Percentiles rank a stretch among this genome's conserved stretches.
Conservation (phyloP, 768 basidiomycete genomes). For the Polyporus arcularius region DNA sequence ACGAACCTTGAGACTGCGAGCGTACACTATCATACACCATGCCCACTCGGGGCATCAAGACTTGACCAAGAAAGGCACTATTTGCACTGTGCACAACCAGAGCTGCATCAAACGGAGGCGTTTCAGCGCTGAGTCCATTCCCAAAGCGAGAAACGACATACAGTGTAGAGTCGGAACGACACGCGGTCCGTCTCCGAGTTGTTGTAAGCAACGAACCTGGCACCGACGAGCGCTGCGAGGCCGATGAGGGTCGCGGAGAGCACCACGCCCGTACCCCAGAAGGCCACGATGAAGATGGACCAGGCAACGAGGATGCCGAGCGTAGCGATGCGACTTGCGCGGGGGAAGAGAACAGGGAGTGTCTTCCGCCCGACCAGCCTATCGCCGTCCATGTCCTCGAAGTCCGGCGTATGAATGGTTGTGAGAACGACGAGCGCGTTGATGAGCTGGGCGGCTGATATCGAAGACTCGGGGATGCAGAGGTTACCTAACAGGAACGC, state of each 20-base stretch:
- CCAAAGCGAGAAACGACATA: neutral
- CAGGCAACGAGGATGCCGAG: neutral
- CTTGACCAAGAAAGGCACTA: constrained; percentile 8
- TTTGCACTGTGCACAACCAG: constrained; percentile 14
- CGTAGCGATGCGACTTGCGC: constrained; percentile 1
- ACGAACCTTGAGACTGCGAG: neutral
- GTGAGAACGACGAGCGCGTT: constrained; percentile 13
- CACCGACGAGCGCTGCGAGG: neutral
- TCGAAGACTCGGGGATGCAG: neutral
- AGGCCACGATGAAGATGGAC: constrained; percentile 3
- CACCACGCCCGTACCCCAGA: neutral
- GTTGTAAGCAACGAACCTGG: neutral
- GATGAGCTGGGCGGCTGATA: constrained; percentile 5
- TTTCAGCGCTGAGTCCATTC: neutral
- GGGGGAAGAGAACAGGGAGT: constrained; percentile 9
- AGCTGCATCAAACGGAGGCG: neutral
- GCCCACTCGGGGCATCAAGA: neutral
- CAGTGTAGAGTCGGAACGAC: constrained; percentile 12
- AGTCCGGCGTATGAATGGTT: constrained; percentile 16
- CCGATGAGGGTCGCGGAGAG: neutral
- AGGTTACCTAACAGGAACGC: neutral
- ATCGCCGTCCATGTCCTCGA: constrained; percentile 13
- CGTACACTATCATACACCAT: neutral
- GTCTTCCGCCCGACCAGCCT: constrained; percentile 2
- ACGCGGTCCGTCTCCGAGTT: neutral